Evolutionary conservation across 2,329 filamentous ascomycete species (phyloP).

Genomic region (Pyrenophora graminea): DNA sequence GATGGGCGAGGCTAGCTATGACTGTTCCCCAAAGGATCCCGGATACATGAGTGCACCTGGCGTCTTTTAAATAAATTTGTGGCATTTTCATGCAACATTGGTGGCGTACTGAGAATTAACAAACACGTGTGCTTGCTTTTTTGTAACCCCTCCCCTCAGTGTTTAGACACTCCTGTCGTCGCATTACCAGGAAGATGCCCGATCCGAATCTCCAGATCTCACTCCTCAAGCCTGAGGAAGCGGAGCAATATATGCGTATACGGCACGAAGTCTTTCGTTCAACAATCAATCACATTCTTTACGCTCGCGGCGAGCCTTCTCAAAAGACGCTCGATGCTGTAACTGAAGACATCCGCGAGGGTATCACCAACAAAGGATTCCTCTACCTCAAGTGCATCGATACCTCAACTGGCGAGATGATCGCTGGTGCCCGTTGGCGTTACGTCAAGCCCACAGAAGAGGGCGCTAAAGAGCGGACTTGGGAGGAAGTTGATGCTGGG

Average conservation of each 20-base stretch:
- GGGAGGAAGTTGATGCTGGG: slow-evolving; percentile 35
- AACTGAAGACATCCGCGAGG: slow-evolving; percentile 25
- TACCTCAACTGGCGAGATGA: slow-evolving; percentile 26
- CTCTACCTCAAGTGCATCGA: slow-evolving; percentile 39
- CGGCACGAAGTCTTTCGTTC: slow-evolving; percentile 37
- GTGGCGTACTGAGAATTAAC: neutral
- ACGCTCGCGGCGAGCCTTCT: slow-evolving; percentile 35
- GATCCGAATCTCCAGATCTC: slow-evolving; percentile 33
- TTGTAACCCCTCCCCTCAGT: neutral
- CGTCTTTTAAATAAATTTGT: neutral
- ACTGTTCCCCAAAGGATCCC: too few relatives aligned
- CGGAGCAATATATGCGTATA: slow-evolving; percentile 36
- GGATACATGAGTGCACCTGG: neutral
- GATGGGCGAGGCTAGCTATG: too few relatives aligned
- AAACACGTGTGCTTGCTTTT: neutral
- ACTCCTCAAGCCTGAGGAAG: slow-evolving; percentile 33
- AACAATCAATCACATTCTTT: slow-evolving; percentile 43
- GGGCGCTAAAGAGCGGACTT: slow-evolving; percentile 22
- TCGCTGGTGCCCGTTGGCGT: slow-evolving; percentile 40
- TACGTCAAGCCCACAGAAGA: slow-evolving; percentile 25
- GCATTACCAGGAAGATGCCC: slow-evolving; percentile 16
- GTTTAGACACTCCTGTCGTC: too few relatives aligned
- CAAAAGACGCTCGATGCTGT: slow-evolving; percentile 30
- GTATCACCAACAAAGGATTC: slow-evolving; percentile 29
- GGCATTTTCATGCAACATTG: neutral